Evolutionary conservation across 2,329 filamentous ascomycete genomes (phyloP).

Genomic region (Endothia cerciana): DNA sequence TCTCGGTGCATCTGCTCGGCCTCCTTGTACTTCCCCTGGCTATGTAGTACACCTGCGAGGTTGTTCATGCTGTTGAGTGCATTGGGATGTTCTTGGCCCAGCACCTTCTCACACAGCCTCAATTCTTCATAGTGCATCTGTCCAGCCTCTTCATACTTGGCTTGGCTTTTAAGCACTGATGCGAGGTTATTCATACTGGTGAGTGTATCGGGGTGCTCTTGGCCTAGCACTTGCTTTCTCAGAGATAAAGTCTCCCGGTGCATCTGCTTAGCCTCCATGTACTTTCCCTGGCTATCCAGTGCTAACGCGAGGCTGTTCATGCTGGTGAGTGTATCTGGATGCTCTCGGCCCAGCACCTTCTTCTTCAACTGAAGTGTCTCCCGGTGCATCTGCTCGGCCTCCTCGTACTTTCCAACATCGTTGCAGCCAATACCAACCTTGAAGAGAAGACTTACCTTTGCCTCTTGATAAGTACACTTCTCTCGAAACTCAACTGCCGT

Average conservation of each 20-base stretch:
- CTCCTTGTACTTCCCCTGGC: too few species aligned
- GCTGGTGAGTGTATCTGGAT: slow-evolving; percentile 26
- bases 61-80: too few species aligned
- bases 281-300: slow-evolving; percentile 15
- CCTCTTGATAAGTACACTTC: not conserved
- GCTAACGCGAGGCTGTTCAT: slow-evolving; percentile 28
- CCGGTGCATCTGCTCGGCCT: slow-evolving; percentile 25
- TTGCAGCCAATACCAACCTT: slow-evolving; percentile 9
- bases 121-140: slow-evolving; percentile 27
- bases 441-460: not conserved
- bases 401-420: slow-evolving; percentile 15
- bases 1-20: too few species aligned
- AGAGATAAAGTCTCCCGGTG: not conserved
- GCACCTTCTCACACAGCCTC: slow-evolving; percentile 22
- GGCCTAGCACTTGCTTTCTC: slow-evolving; percentile 20
- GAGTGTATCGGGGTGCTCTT: slow-evolving; percentile 23
- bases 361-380: slow-evolving; percentile 15
- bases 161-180: slow-evolving; percentile 6
- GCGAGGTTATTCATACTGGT: slow-evolving; percentile 29
- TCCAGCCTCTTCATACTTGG: slow-evolving; percentile 31
- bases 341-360: slow-evolving; percentile 28
- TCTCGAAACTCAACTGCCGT: slow-evolving; percentile 17
- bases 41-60: too few species aligned
- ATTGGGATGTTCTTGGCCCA: slow-evolving; percentile 29
- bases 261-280: slow-evolving; percentile 11